Evolutionary conservation across 495 filamentous ascomycete genomes (phyloP).

Genomic region (Penicillium longicatenatum): DNA sequence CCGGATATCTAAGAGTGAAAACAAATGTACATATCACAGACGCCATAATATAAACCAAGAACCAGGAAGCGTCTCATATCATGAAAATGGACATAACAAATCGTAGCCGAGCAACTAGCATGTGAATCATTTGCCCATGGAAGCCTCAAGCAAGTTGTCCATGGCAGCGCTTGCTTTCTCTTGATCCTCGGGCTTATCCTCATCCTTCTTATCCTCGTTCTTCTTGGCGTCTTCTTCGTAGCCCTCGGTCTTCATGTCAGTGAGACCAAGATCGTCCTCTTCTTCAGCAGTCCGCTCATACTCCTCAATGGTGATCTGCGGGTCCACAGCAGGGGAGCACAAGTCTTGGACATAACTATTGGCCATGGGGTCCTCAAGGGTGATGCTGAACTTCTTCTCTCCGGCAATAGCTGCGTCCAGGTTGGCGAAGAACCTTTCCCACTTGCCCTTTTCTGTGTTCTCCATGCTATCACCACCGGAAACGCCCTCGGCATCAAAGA

Average conservation of each 20-base stretch:
- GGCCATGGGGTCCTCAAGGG: conserved; percentile 85
- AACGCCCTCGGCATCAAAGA: conserved; percentile 71
- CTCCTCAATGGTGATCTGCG: conserved; percentile 78
- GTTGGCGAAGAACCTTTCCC: conserved; percentile 77
- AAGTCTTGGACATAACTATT: conserved; percentile 92
- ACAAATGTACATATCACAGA: conserved; percentile 21
- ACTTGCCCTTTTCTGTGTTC: conserved; percentile 61
- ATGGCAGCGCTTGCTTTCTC: conserved; percentile 2
- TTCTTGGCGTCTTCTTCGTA: conserved; percentile 62
- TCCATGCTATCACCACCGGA: conserved; percentile 76
- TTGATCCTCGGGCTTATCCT: conserved; percentile 30
- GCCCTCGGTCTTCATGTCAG: conserved; percentile 88
- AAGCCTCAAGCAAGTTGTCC: conserved; percentile 7
- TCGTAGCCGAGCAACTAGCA: background rate
- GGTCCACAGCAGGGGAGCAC: conserved; percentile 69
- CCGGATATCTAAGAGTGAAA: conserved; percentile 29
- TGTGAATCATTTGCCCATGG: conserved; percentile 2
- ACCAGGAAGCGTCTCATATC: conserved; percentile 29
- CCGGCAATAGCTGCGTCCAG: conserved; percentile 79
- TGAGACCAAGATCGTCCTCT: conserved; percentile 85
- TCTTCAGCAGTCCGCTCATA: conserved; percentile 88
- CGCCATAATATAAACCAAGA: conserved; percentile 28
- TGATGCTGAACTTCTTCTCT: conserved; percentile 79
- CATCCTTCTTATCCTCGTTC: conserved; percentile 26
- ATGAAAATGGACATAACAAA: conserved; percentile 25